A percentile compares a stretch with the other conserved stretches of the same genome.
Conservation (phyloP, 768 basidiomycete species). For the Pleurotus tuber-regium region DNA sequence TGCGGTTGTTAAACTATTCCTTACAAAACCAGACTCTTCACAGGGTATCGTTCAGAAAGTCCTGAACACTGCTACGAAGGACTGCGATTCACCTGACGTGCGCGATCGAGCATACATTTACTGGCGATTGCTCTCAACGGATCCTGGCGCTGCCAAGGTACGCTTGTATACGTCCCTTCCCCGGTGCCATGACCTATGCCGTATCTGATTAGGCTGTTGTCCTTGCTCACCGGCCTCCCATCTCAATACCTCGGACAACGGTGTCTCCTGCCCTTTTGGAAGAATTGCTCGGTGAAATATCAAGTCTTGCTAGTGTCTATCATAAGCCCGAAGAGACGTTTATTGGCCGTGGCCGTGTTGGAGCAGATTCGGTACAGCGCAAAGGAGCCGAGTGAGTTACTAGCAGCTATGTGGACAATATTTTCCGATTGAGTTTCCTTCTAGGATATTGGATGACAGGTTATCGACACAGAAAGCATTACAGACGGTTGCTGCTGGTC, state of each 20-base stretch:
- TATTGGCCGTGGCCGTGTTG: constrained; percentile 86
- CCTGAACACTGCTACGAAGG: constrained; percentile 91
- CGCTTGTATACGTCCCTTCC: constrained; percentile 11
- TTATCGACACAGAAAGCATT: constrained; percentile 77
- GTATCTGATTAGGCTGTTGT: constrained; percentile 66
- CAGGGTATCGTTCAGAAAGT: constrained; percentile 93
- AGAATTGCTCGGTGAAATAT: constrained; percentile 88
- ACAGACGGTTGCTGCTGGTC: constrained; percentile 88
- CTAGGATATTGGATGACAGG: constrained; percentile 64
- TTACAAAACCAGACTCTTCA: constrained; percentile 91
- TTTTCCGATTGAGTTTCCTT: neutral
- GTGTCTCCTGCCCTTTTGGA: constrained; percentile 86
- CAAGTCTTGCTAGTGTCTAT: constrained; percentile 89
- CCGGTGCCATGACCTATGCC: neutral
- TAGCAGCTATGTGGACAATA: constrained; percentile 1
- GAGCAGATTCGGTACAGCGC: constrained; percentile 73
- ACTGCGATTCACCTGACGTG: constrained; percentile 95
- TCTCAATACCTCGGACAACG: constrained; percentile 88
- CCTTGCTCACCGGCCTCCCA: constrained; percentile 88
- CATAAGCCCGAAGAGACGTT: constrained; percentile 98
- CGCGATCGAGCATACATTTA: constrained; percentile 98
- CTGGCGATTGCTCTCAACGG: constrained; percentile 92
- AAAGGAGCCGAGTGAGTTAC: constrained; percentile 57
- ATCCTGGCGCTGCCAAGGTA: constrained; percentile 94
- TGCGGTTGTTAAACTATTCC: constrained; percentile 94